Conservation (phyloP, 176 grass and related monocot genomes). For the Phoenix roebelenii region DNA sequence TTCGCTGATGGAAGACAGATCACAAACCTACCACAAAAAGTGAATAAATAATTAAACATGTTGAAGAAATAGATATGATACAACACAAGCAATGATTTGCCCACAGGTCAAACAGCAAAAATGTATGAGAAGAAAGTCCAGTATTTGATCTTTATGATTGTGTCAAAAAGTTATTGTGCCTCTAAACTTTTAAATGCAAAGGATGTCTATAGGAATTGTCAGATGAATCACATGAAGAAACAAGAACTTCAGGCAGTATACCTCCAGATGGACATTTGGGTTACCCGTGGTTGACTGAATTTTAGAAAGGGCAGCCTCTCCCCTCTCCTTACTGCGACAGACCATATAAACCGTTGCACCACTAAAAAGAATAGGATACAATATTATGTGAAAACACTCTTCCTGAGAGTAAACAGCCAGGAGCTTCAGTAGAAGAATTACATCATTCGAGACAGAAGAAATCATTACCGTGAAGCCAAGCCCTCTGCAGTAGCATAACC, state of each 20-base stretch:
- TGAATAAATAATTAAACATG: not conserved
- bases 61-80: too few species aligned
- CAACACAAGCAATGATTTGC: too few species aligned
- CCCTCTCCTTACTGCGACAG: slow-evolving; percentile 84
- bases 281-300: slow-evolving; percentile 79
- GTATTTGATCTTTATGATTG: too few species aligned
- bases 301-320: slow-evolving; percentile 58
- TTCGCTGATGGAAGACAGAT: slow-evolving; percentile 67
- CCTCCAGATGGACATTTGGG: slow-evolving; percentile 73
- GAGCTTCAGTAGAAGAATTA: not conserved
- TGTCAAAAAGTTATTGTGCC: too few species aligned
- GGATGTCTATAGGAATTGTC: too few species aligned
- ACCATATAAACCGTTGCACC: slow-evolving; percentile 94
- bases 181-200: too few species aligned
- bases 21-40: slow-evolving; percentile 49
- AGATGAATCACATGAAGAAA: too few species aligned
- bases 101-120: too few species aligned
- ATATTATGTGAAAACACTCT: not conserved
- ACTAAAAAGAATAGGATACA: slow-evolving; percentile 32
- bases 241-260: slow-evolving; percentile 9
- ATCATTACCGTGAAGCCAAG: slow-evolving; percentile 66
- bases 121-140: too few species aligned
- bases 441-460: not conserved
- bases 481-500: slow-evolving; percentile 74
- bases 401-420: too few species aligned